These are phyloP conservation scores for Zelopaecilomyces penicillatus DNA, from an alignment of 2,329 filamentous ascomycete genomes.

Conservation along the genomic window DNA sequence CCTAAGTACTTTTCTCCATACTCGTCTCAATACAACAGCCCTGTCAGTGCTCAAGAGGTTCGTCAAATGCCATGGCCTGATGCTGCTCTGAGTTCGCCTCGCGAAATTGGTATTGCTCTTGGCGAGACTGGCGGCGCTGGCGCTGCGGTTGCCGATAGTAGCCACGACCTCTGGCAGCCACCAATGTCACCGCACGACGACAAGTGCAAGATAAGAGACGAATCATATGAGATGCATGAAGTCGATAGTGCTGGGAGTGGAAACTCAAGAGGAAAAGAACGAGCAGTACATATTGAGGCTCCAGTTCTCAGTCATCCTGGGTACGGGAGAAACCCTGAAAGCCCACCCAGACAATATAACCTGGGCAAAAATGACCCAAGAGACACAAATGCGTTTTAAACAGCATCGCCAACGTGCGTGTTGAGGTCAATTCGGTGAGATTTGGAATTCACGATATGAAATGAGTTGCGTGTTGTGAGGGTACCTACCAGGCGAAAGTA, in stretches of 20 bases:
- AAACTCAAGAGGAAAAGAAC: constrained; percentile 8
- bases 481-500: too few relatives aligned
- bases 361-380: constrained; percentile 5
- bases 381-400: constrained; percentile 3
- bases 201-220: constrained; percentile 35
- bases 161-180: constrained; percentile 11
- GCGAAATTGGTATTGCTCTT: constrained; percentile 13
- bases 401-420: background rate
- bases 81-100: constrained; percentile 7
- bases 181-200: constrained; percentile 14
- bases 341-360: constrained; percentile 14
- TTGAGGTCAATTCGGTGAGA: too few relatives aligned
- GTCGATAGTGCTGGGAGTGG: constrained; percentile 21
- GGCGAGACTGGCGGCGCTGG: background rate
- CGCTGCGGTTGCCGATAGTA: background rate
- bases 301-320: constrained; percentile 40
- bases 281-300: constrained; percentile 21
- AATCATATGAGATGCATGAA: constrained; percentile 29
- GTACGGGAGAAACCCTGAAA: constrained; percentile 29
- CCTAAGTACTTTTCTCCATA: constrained; percentile 52
- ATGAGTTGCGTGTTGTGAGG: too few relatives aligned
- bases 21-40: constrained; percentile 50
- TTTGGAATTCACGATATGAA: too few relatives aligned
- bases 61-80: constrained; percentile 29
- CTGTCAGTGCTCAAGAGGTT: constrained; percentile 37